Conservation (phyloP, 75 land plant species). For the Azolla pinnata region DNA sequence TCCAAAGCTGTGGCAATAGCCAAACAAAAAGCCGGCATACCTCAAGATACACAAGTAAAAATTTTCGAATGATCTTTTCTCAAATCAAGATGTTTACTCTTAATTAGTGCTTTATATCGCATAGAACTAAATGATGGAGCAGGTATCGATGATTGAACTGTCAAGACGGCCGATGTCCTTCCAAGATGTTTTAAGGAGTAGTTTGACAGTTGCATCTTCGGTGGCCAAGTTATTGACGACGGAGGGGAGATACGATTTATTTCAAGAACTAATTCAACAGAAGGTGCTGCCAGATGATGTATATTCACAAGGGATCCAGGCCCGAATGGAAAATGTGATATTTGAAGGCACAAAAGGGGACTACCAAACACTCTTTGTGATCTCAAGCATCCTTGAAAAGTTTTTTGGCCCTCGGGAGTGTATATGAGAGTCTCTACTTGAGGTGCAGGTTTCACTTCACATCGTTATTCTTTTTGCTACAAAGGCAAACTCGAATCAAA, state of each 20-base stretch:
- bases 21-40: constrained; percentile 70
- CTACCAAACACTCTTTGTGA: neutral
- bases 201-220: constrained; percentile 35
- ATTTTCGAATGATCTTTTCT: no score
- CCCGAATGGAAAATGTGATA: constrained; percentile 70
- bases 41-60: constrained; percentile 60
- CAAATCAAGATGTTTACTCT: neutral
- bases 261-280: constrained; percentile 32
- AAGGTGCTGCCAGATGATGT: constrained; percentile 3
- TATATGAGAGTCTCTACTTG: no score
- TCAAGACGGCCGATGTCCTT: constrained; percentile 58
- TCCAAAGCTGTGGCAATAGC: constrained; percentile 90
- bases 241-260: constrained; percentile 35
- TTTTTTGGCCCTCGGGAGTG: no score
- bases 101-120: no score
- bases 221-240: constrained; percentile 12
- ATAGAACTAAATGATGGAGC: neutral
- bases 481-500: no score
- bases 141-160: constrained; percentile 86
- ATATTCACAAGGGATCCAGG: constrained; percentile 54
- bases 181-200: constrained; percentile 45
- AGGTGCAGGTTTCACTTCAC: no score
- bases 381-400: neutral
- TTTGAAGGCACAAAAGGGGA: constrained; percentile 32
- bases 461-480: no score